phyloP scores from a whole-genome alignment of 208 protist species.

The Phytomonas francai region DNA sequence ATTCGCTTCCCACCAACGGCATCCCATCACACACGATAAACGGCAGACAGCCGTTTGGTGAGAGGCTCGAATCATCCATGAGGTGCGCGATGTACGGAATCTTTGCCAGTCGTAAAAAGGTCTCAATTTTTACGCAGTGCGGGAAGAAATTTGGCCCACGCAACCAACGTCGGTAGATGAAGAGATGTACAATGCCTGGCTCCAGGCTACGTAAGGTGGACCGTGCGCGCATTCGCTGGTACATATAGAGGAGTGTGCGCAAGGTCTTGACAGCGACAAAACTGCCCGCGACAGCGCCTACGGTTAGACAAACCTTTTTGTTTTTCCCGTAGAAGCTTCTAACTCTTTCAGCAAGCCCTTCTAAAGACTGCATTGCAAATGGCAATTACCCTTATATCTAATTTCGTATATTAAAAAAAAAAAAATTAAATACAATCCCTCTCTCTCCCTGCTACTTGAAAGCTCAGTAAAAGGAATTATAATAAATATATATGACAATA shows the following conservation, averaged over 20 bases:
- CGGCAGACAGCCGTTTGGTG: slow-evolving; percentile 45
- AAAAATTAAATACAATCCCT: neutral
- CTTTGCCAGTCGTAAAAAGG: slow-evolving; percentile 60
- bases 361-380: slow-evolving; percentile 1
- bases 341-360: slow-evolving; percentile 14
- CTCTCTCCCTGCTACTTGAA: neutral
- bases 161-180: slow-evolving; percentile 59
- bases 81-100: slow-evolving; percentile 67
- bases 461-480: neutral
- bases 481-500: neutral
- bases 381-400: slow-evolving; percentile 6
- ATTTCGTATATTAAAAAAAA: slow-evolving; percentile 1
- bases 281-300: slow-evolving; percentile 20
- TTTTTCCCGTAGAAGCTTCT: slow-evolving; percentile 26
- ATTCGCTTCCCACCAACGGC: slow-evolving; percentile 41
- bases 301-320: slow-evolving; percentile 20
- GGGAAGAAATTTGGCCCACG: slow-evolving; percentile 64
- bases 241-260: slow-evolving; percentile 16
- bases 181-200: slow-evolving; percentile 55
- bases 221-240: slow-evolving; percentile 15
- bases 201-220: slow-evolving; percentile 34
- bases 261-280: slow-evolving; percentile 23
- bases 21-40: slow-evolving; percentile 58
- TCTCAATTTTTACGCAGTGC: slow-evolving; percentile 59
- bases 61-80: slow-evolving; percentile 42